Evolutionary conservation across 768 basidiomycete species (phyloP), one percentile per base, ranked within the genome.

Genomic region (Russula foetens): DNA sequence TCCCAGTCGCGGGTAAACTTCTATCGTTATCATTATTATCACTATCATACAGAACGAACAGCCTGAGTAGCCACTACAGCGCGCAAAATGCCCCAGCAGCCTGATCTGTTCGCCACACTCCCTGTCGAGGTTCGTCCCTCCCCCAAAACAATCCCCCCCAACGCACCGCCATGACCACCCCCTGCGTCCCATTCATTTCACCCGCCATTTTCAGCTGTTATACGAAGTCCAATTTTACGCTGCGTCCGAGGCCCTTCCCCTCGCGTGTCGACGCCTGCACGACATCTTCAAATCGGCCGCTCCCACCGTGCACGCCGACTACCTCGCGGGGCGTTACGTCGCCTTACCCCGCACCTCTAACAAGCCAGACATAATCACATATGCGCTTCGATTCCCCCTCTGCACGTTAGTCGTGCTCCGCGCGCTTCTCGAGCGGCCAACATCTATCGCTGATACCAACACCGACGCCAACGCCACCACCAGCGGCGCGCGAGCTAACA

Each of bases 211-310:
- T 11, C 35, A 95, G 93, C 77, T 98, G 9, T 72, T 95, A 0
- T 86, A 88, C 66, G 83, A 92, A 58, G 79, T 96, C 15, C 88
- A 93, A 65, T 78, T 89, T 19, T 77, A 77, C 63, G 84, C 91
- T 0, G 73, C 83, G 7, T 91, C 89, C 3, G 75, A 81, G 19
- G 67, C 74, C 38, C 74, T 97, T 8, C 91, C 92, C 0, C 71
- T 72, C 53, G 74, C 81, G 33, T 88, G 81, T 63, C 79, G 73
- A 60, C 71, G 76, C 41, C 70, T 94, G 21, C 70, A 81, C 62
- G 44, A 69, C 15, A 74, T 87, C 15, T 88, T 87, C 74, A 71
- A 75, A 9, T 69, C 73, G 2, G 78, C 88, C 0, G 80, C 88
- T 0, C 56, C 81, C 0, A 79, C 79, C 5, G 83, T 84, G 64